Percentiles rank a stretch among this genome's conserved stretches.
These are phyloP conservation scores for Knufia petricola DNA, from an alignment of 2,329 filamentous ascomycete species.

Conservation along the genomic window DNA sequence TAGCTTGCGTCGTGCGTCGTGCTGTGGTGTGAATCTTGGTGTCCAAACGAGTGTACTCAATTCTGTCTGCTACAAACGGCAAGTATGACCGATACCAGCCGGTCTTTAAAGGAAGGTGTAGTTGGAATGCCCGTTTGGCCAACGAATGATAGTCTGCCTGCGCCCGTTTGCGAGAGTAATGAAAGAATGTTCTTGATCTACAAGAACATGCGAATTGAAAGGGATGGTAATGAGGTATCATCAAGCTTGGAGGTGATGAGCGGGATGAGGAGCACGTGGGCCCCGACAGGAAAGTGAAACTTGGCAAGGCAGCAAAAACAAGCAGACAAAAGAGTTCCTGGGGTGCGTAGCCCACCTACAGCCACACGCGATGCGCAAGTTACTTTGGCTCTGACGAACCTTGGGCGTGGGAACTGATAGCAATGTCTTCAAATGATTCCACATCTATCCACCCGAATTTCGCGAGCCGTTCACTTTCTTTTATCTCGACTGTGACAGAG, in stretches of 20 bases:
- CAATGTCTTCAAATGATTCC: slow-evolving; percentile 2
- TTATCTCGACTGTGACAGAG: neutral
- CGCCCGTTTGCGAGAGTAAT: neutral
- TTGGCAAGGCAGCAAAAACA: slow-evolving; percentile 2
- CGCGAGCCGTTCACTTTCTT: neutral
- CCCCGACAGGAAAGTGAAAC: neutral
- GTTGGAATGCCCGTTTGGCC: neutral
- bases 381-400: neutral
- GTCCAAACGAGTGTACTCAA: neutral
- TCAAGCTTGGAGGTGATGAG: neutral
- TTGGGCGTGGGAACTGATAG: neutral
- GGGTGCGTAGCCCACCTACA: neutral
- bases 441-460: slow-evolving; percentile 4
- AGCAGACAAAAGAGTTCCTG: slow-evolving; percentile 1
- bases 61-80: neutral
- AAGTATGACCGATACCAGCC: slow-evolving; percentile 7
- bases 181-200: slow-evolving; percentile 8
- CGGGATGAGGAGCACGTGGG: neutral
- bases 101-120: slow-evolving; percentile 3
- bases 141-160: slow-evolving; percentile 6
- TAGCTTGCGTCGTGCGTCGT: neutral
- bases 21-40: neutral
- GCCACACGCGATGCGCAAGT: neutral
- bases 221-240: neutral
- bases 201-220: slow-evolving; percentile 1